Base-by-base conservation (phyloP, 306 rosid genomes). In the Lupinus albus region DNA sequence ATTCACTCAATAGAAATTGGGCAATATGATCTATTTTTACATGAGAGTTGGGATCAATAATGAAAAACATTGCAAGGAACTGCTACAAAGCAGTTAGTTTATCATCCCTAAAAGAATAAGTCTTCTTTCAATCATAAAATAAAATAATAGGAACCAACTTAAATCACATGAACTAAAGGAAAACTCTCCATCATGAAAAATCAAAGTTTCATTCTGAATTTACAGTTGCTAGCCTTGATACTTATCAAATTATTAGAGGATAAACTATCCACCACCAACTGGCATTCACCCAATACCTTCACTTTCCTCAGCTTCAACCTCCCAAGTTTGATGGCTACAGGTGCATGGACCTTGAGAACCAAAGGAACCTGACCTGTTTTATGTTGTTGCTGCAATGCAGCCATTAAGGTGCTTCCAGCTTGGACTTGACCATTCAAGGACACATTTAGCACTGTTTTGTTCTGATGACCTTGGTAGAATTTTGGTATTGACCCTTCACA, bases 381-480 rank as follows among this genome's bases (percentile, higher is more conserved):
- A 71, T 89, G 95, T 28, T 92, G 93, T 50, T 92, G 88, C 49
- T 81, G 95, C 70, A 92, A 63, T 8, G 96, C 95, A 0, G 61
- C 17, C 95, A 92, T 84, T 66, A 92, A 50, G 2, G 86, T 71
- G 73, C 68, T 89, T 52, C 95, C 98, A 2, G 82, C 75, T 49
- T 81, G 89, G 14, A 84, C 89, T 53, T 82, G 86, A 20, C 98
- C 98, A 0, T 86, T 81, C 78, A 92, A 79, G 8, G 83, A 78
- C 67, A 92, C 91, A 13, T 86, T 50, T 21, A 87, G 78, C 38
- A 62, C 79, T 14, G 96, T 89, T 67, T 71, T 92, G 81, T 92
- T 89, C 70, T 52, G 78, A 68, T 92, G 96, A 20, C 95, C 98
- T 66, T 92, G 98, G 84, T 92, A 92, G 79, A 92, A 92, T 17